Conservation (phyloP, 2,329 filamentous ascomycete genomes). For the Fusarium subtropicale region DNA sequence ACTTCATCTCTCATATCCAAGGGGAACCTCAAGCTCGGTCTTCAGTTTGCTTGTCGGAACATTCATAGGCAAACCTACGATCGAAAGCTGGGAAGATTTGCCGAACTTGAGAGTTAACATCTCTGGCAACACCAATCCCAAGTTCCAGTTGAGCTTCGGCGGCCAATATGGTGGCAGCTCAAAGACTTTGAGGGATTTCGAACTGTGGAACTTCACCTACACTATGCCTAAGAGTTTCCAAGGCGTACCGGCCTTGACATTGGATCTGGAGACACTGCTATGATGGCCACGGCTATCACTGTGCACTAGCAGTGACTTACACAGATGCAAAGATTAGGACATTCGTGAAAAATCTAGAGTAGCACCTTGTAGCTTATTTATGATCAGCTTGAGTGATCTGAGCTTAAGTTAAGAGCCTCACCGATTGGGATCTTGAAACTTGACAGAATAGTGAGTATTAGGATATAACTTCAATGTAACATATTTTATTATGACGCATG, state of each 20-base stretch:
- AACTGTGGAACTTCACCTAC: constrained; percentile 61
- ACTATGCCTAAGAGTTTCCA: constrained; percentile 50
- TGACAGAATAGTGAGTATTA: not conserved
- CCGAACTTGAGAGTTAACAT: constrained; percentile 60
- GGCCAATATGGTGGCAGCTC: constrained; percentile 42
- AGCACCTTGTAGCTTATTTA: no score
- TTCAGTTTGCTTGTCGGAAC: constrained; percentile 65
- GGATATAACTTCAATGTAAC: not conserved
- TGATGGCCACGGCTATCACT: fast-evolving
- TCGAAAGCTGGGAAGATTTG: constrained; percentile 60
- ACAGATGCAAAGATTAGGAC: not conserved
- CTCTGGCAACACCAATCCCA: constrained; percentile 57
- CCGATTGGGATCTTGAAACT: fast-evolving
- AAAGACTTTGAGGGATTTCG: constrained; percentile 54
- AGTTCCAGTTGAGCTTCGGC: constrained; percentile 57
- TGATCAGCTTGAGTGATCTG: no score
- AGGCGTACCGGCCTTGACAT: constrained; percentile 9
- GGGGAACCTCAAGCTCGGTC: constrained; percentile 60
- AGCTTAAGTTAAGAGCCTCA: fast-evolving
- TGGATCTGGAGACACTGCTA: constrained; percentile 12
- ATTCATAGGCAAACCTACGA: constrained; percentile 57
- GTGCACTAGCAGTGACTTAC: not conserved
- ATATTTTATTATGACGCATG: not conserved
- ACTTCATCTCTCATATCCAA: constrained; percentile 65
- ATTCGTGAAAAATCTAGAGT: not conserved